Conservation (phyloP, 306 rosid species). For the Inga laurina region DNA sequence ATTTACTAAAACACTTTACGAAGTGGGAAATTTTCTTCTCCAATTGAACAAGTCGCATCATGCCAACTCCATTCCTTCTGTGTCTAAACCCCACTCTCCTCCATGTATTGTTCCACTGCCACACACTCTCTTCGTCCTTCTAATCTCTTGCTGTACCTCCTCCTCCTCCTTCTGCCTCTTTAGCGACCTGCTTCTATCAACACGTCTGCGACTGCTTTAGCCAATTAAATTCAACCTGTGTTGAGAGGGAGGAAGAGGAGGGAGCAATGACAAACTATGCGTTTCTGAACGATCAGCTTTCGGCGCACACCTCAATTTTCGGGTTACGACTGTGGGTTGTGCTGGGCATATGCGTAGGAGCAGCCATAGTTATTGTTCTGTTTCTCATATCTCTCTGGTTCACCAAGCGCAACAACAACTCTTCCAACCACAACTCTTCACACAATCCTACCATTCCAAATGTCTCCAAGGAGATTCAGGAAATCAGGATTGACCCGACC, state of each 20-base stretch:
- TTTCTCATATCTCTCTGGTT: slow-evolving; percentile 18
- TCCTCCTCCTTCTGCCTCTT: not conserved
- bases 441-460: not conserved
- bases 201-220: not conserved
- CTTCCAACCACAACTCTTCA: slow-evolving; percentile 2
- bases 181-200: not conserved
- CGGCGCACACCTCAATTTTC: slow-evolving; percentile 7
- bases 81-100: not conserved
- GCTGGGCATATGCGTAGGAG: slow-evolving; percentile 17
- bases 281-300: slow-evolving; percentile 20
- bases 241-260: not conserved
- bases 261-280: not conserved
- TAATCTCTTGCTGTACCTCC: not conserved
- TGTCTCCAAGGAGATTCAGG: slow-evolving; percentile 70
- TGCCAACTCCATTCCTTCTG: slow-evolving; percentile 12
- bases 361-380: slow-evolving; percentile 4
- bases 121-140: not conserved
- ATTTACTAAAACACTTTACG: not conserved
- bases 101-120: not conserved
- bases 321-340: slow-evolving; percentile 11
- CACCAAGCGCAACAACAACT: not conserved
- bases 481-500: slow-evolving; percentile 57
- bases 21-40: not conserved
- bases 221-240: not conserved
- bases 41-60: not conserved